Conservation (phyloP, 805 yeast species). For the Yarrowia keelungensis region DNA sequence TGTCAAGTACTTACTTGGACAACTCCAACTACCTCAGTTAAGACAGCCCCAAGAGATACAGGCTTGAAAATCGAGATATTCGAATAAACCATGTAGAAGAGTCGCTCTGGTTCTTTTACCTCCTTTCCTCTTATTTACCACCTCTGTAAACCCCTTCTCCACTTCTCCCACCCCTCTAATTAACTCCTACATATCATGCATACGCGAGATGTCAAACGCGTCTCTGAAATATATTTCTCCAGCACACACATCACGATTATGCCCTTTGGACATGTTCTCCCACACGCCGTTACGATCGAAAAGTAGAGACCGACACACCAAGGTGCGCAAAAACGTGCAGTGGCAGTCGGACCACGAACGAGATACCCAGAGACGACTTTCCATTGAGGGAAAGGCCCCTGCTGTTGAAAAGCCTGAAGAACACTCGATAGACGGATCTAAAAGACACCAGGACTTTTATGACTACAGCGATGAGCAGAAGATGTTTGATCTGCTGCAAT, state of each 20-base stretch:
- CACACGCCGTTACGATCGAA: constrained; percentile 22
- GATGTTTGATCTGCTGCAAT: not conserved
- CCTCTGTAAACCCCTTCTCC: not conserved
- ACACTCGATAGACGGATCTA: constrained; percentile 16
- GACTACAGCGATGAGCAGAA: constrained; percentile 28
- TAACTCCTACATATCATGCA: not conserved
- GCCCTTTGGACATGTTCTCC: constrained; percentile 22
- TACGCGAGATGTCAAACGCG: constrained; percentile 13
- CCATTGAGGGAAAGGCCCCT: not conserved
- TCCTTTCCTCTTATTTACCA: not conserved
- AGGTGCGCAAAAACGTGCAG: constrained; percentile 18
- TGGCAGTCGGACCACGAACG: not conserved
- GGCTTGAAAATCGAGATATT: too few relatives aligned
- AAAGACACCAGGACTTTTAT: constrained; percentile 19
- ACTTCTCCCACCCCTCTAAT: too few relatives aligned
- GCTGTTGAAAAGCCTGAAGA: not conserved
- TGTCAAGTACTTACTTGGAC: too few relatives aligned
- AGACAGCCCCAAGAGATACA: too few relatives aligned
- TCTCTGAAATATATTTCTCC: not conserved
- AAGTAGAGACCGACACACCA: not conserved
- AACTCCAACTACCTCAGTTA: too few relatives aligned
- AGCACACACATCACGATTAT: not conserved
- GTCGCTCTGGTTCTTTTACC: not conserved
- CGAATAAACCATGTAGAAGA: too few relatives aligned
- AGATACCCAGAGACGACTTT: not conserved